These are phyloP conservation scores for Aspergillus taichungensis DNA, from an alignment of 495 filamentous ascomycete genomes.

Conservation along the genomic window DNA sequence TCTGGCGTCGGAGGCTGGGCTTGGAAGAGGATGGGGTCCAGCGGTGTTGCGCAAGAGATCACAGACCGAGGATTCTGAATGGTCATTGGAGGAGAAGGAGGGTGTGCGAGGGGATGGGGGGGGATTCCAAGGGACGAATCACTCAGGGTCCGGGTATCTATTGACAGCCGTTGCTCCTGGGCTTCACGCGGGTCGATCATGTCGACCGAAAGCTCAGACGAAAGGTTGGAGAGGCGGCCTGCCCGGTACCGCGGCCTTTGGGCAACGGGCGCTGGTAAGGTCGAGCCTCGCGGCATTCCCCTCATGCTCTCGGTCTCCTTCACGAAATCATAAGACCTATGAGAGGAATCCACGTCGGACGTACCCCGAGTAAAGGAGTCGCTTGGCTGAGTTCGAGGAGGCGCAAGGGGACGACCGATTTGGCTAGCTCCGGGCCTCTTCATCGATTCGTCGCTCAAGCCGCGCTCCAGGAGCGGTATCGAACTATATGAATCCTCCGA, in stretches of 20 bases:
- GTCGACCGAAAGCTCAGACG: constrained; percentile 72
- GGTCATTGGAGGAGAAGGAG: constrained; percentile 74
- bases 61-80: constrained; percentile 51
- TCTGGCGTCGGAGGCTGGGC: constrained; percentile 43
- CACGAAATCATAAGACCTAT: constrained; percentile 45
- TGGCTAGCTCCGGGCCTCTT: constrained; percentile 23
- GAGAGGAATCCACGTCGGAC: constrained; percentile 31
- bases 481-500: constrained; percentile 70
- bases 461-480: constrained; percentile 66
- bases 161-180: constrained; percentile 25
- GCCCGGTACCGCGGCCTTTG: constrained; percentile 55
- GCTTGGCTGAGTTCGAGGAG: constrained; percentile 14
- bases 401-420: background rate
- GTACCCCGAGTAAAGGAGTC: constrained; percentile 20
- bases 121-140: constrained; percentile 46
- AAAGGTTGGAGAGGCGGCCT: constrained; percentile 59
- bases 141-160: constrained; percentile 24
- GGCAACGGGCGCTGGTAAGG: constrained; percentile 27
- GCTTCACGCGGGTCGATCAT: constrained; percentile 43
- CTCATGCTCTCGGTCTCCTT: constrained; percentile 50
- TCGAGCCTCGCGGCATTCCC: constrained; percentile 40
- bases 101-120: constrained; percentile 58
- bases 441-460: constrained; percentile 51
- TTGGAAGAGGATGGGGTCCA: constrained; percentile 32
- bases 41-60: constrained; percentile 24